Evolutionary conservation across 2,329 filamentous ascomycete genomes (phyloP).

Genomic region (Pseudohalonectria lignicola): DNA sequence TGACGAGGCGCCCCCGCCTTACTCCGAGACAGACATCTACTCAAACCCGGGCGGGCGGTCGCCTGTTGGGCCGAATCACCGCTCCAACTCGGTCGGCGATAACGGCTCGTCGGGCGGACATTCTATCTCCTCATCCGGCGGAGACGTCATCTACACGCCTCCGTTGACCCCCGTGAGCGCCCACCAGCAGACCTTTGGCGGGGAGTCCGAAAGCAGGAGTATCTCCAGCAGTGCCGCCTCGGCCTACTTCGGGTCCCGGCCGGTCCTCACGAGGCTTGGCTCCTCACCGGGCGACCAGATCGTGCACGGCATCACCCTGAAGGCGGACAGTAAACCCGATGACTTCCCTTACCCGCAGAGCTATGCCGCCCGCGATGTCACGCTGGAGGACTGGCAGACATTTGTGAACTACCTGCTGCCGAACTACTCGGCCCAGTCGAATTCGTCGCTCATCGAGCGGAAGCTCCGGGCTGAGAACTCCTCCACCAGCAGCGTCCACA

Average conservation of each 20-base stretch:
- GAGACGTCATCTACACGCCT: conserved; percentile 39
- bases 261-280: conserved; percentile 12
- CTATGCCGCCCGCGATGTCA: conserved; percentile 31
- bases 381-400: conserved; percentile 44
- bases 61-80: conserved; percentile 11
- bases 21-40: conserved; percentile 46
- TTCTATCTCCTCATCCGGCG: conserved; percentile 26
- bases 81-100: conserved; percentile 12
- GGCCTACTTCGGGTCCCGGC: conserved; percentile 37
- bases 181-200: conserved; percentile 14
- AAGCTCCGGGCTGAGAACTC: conserved; percentile 33
- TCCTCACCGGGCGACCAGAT: conserved; percentile 9
- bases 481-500: conserved; percentile 8
- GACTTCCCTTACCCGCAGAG: conserved; percentile 30
- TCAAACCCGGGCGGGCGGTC: conserved; percentile 24
- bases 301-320: conserved; percentile 23
- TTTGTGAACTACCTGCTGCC: conserved; percentile 48
- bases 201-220: conserved; percentile 4
- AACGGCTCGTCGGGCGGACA: conserved; percentile 23
- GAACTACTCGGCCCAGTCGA: conserved; percentile 28
- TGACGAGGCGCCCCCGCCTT: conserved; percentile 39
- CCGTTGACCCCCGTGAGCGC: conserved; percentile 33
- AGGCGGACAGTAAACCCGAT: conserved; percentile 22
- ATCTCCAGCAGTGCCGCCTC: conserved; percentile 19
- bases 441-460: conserved; percentile 35